A percentile compares a stretch with the other conserved stretches of the same genome.
phyloP scores from a whole-genome alignment of 2,329 filamentous ascomycete genomes.

The Microdochium nivale region DNA sequence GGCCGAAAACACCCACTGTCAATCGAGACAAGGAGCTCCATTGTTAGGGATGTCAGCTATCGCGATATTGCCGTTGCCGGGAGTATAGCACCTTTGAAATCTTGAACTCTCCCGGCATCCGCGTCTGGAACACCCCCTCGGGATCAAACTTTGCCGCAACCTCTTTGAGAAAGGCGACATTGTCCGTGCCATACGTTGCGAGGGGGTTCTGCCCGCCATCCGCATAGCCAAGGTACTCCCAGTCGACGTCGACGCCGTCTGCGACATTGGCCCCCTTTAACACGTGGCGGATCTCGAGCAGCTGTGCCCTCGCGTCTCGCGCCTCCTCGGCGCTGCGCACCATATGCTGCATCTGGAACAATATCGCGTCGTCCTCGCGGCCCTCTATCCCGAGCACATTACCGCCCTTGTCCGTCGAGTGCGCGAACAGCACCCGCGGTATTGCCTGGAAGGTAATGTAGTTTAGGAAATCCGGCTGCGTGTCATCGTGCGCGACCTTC shows the following conservation, averaged over 20 bases:
- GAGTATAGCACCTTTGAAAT: slow-evolving; percentile 9
- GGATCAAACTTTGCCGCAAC: slow-evolving; percentile 24
- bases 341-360: slow-evolving; percentile 18
- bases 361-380: slow-evolving; percentile 16
- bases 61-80: too few relatives aligned
- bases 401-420: slow-evolving; percentile 22
- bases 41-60: too few relatives aligned
- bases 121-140: slow-evolving; percentile 20
- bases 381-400: slow-evolving; percentile 26
- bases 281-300: slow-evolving; percentile 14
- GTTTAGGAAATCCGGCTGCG: slow-evolving; percentile 12
- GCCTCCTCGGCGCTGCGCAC: slow-evolving; percentile 16
- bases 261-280: slow-evolving; percentile 8
- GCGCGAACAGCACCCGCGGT: slow-evolving; percentile 20
- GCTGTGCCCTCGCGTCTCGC: slow-evolving; percentile 17
- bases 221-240: slow-evolving; percentile 26
- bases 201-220: slow-evolving; percentile 16
- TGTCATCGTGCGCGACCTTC: slow-evolving; percentile 11
- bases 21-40: too few relatives aligned
- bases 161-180: slow-evolving; percentile 15
- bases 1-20: too few relatives aligned
- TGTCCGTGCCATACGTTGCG: slow-evolving; percentile 20
- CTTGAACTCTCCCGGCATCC: slow-evolving; percentile 26
- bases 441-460: slow-evolving; percentile 23
- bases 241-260: slow-evolving; percentile 8